These are phyloP conservation scores for Brassica carinata DNA, from an alignment of 345 rosid species.

Conservation along the genomic window DNA sequence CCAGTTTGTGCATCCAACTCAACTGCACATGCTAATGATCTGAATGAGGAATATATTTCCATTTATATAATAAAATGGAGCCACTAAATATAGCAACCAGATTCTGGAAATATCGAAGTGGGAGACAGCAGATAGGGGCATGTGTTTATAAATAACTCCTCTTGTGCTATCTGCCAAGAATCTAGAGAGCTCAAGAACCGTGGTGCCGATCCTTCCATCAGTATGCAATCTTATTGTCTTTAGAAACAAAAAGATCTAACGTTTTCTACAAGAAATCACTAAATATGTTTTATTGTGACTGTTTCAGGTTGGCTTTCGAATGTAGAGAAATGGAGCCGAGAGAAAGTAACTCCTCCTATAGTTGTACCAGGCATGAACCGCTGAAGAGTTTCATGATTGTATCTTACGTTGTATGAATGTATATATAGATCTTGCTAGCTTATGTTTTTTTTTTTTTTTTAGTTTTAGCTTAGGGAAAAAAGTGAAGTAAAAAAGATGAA, in stretches of 20 bases:
- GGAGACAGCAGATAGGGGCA: constrained; percentile 11
- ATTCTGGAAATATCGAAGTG: not conserved
- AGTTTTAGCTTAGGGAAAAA: constrained; percentile 23
- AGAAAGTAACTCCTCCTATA: constrained; percentile 49
- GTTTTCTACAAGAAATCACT: not conserved
- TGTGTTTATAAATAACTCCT: no score
- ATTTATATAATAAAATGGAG: not conserved
- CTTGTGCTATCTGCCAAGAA: constrained; percentile 60
- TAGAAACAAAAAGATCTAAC: not conserved
- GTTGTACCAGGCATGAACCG: constrained; percentile 49
- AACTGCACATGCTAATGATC: not conserved
- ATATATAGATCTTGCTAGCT: constrained; percentile 16
- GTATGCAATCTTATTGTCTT: constrained; percentile 25
- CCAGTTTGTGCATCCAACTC: not conserved
- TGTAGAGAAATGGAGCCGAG: constrained; percentile 54
- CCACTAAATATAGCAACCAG: not conserved
- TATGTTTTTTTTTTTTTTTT: not conserved
- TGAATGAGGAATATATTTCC: not conserved
- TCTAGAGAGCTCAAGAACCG: constrained; percentile 57
- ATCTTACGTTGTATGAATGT: not conserved
- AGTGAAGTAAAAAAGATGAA: not conserved
- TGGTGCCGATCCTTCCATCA: constrained; percentile 53
- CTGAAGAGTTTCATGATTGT: constrained; percentile 5
- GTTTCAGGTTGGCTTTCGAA: constrained; percentile 60
- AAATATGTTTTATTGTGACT: not conserved